Evolutionary conservation across 768 basidiomycete genomes (phyloP).

Genomic region (Boletus coccyginus): DNA sequence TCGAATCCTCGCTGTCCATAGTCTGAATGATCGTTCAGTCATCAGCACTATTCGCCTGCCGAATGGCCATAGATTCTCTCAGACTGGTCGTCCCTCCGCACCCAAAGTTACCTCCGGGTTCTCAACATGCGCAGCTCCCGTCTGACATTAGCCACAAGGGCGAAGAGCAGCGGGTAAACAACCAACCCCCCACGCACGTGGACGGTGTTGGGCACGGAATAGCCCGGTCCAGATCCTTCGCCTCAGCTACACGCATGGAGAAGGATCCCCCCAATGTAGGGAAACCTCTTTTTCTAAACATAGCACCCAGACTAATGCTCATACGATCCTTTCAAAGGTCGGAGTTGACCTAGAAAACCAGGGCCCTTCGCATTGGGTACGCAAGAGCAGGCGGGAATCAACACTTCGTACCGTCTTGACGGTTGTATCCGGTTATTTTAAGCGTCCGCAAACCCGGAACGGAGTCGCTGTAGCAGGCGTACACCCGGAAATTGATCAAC

Average conservation of each 20-base stretch:
- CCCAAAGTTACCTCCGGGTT: neutral
- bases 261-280: neutral
- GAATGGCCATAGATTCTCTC: too few relatives aligned
- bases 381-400: neutral
- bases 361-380: neutral
- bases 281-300: neutral
- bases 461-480: neutral
- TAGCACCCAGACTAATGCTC: neutral
- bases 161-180: neutral
- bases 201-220: too few relatives aligned
- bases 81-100: neutral
- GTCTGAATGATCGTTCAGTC: neutral
- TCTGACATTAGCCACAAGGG: neutral
- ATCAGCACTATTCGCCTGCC: neutral
- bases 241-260: too few relatives aligned
- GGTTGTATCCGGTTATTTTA: neutral
- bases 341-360: neutral
- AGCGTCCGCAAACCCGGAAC: neutral
- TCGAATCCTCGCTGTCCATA: neutral
- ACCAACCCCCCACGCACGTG: too few relatives aligned
- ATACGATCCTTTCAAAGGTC: neutral
- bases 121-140: neutral
- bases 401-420: neutral
- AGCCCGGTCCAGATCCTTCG: too few relatives aligned
- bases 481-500: neutral